Evolutionary conservation across 192 early-diverging fungal species (phyloP).

Genomic region (Phycomyces blakesleeanus): DNA sequence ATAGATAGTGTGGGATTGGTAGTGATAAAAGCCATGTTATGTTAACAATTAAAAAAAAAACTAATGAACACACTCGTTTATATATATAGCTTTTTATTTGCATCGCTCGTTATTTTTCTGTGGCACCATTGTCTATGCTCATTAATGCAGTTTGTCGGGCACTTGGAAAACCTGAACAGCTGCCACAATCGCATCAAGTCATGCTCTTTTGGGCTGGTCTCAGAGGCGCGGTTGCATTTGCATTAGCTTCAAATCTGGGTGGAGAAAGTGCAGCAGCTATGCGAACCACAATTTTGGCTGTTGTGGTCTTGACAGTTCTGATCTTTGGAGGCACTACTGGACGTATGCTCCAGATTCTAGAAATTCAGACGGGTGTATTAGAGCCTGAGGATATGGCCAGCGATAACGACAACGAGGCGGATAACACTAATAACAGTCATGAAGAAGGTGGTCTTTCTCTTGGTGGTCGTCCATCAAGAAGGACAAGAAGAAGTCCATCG

Average conservation of each 20-base stretch:
- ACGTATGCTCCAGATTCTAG: constrained; percentile 69
- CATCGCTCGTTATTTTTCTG: constrained; percentile 81
- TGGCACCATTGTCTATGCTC: constrained; percentile 76
- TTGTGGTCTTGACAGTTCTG: constrained; percentile 87
- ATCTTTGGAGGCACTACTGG: constrained; percentile 91
- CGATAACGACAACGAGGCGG: too few relatives aligned
- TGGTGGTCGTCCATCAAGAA: too few relatives aligned
- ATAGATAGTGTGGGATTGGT: too few relatives aligned
- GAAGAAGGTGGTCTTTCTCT: constrained; percentile 29
- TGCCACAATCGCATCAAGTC: constrained; percentile 68
- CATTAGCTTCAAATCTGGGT: constrained; percentile 78
- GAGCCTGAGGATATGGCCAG: constrained; percentile 45
- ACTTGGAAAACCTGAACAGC: constrained; percentile 45
- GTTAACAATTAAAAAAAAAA: constrained; percentile 1
- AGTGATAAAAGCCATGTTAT: too few relatives aligned
- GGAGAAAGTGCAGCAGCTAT: constrained; percentile 67
- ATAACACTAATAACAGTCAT: too few relatives aligned
- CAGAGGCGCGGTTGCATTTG: constrained; percentile 95
- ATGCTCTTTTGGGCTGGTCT: constrained; percentile 97
- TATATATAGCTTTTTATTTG: constrained; percentile 74
- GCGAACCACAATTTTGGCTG: constrained; percentile 85
- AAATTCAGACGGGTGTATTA: constrained; percentile 71
- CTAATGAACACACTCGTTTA: not conserved
- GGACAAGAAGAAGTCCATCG: not conserved
- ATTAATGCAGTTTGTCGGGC: constrained; percentile 71